These are phyloP conservation scores for Rhodotorula diobovata DNA, from an alignment of 768 basidiomycete genomes.

Conservation along the genomic window DNA sequence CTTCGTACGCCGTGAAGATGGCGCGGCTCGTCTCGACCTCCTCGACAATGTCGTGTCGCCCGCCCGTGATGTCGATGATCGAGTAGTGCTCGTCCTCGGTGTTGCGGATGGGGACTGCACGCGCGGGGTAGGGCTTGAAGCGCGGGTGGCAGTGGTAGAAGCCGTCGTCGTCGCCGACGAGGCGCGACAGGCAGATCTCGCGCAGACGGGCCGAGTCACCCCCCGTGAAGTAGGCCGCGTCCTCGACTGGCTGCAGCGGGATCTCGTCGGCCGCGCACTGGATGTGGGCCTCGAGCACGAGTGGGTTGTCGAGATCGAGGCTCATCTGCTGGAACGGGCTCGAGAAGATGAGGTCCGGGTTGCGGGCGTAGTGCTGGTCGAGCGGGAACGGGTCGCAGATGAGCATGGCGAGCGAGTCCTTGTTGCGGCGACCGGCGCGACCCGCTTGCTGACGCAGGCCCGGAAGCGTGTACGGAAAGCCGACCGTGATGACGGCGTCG, in stretches of 20 bases:
- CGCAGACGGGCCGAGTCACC: constrained; percentile 55
- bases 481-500: constrained; percentile 83
- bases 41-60: constrained; percentile 59
- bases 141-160: constrained; percentile 83
- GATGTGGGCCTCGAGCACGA: constrained; percentile 75
- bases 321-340: constrained; percentile 58
- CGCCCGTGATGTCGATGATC: constrained; percentile 60
- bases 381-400: constrained; percentile 63
- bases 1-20: constrained; percentile 80
- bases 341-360: constrained; percentile 68
- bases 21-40: constrained; percentile 78
- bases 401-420: constrained; percentile 71
- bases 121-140: constrained; percentile 70
- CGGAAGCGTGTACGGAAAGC: constrained; percentile 72
- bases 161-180: constrained; percentile 69
- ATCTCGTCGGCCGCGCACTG: constrained; percentile 86
- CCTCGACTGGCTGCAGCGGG: constrained; percentile 61
- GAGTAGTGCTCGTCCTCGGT: constrained; percentile 72
- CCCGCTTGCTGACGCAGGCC: constrained; percentile 87
- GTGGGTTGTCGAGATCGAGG: constrained; percentile 66
- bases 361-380: constrained; percentile 67
- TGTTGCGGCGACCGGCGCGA: constrained; percentile 72
- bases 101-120: constrained; percentile 68
- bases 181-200: constrained; percentile 59
- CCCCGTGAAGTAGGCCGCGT: constrained; percentile 60